phyloP scores from a whole-genome alignment of 305 asterid species.

The Fraxinus platypoda region DNA sequence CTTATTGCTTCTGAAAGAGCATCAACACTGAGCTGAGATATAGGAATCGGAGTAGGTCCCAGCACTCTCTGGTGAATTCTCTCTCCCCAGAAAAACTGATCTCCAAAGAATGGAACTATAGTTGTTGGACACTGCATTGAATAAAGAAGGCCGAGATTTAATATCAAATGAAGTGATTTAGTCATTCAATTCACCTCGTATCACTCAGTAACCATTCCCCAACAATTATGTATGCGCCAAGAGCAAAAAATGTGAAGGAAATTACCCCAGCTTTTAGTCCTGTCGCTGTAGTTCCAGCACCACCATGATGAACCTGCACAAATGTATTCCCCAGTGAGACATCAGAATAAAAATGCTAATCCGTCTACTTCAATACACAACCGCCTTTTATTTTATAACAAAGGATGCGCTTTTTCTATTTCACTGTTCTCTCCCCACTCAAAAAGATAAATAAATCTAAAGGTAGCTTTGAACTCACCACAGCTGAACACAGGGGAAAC shows the following conservation, averaged over 20 bases:
- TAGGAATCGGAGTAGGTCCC: constrained; percentile 87
- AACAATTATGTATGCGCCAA: background rate
- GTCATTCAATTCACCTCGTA: background rate
- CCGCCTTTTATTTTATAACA: background rate
- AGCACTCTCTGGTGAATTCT: constrained; percentile 67
- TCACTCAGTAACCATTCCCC: background rate
- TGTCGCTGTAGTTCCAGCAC: constrained; percentile 97
- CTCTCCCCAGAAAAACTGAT: constrained; percentile 98
- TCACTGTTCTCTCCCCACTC: background rate
- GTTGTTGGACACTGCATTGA: constrained; percentile 97
- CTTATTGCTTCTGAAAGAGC: constrained; percentile 81
- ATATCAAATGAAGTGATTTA: background rate
- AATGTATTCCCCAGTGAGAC: constrained; percentile 12
- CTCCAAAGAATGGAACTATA: constrained; percentile 94
- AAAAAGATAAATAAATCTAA: background rate
- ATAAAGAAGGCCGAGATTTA: background rate
- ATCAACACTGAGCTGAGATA: constrained; percentile 69
- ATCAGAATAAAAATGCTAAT: constrained; percentile 7
- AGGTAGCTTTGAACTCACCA: constrained; percentile 53
- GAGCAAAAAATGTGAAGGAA: constrained; percentile 5
- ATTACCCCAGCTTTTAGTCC: constrained; percentile 95
- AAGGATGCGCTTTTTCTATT: background rate
- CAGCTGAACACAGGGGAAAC: constrained; percentile 95
- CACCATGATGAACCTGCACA: constrained; percentile 92
- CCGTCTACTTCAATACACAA: background rate